Base-by-base conservation (phyloP, 225 moss, liverwort and hornwort species). In the Polytrichum commune region DNA sequence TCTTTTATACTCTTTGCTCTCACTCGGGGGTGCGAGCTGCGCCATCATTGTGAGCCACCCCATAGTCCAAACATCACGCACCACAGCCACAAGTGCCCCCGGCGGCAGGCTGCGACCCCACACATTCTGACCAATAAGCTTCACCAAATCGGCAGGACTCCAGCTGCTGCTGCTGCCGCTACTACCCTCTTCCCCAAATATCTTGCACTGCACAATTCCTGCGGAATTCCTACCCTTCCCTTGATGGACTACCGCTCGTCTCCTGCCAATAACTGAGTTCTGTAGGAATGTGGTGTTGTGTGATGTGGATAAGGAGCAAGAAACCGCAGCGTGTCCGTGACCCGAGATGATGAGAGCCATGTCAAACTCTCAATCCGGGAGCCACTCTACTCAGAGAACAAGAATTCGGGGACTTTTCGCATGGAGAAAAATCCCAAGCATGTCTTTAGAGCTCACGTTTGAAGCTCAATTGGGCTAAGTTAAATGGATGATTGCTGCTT, bases 21-120 rank as follows among this genome's bases (percentile, higher is more conserved):
- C 85, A 2, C 82, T 76, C 30, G 84, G 87, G 27, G 98, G 98
- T 54, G 98, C 98, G 9, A 95, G 86, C 86, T 95, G 95, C 72
- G 91, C 95, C 98, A 98, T 98, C 92, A 98, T 94, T 10, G 92
- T 81, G 19, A 84, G 90, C 98, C 98, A 98, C 27, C 93, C 92
- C 4, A 80, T 77, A 5, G 84, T 91, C 98, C 98, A 98, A 25
- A 95, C 80, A 77, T 94, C 92, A 76, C 90, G 86, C 54, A 90
- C 98, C 28, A 95, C 87, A 7, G 79, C 81, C 60, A 98, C 98
- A 54, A 98, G 69, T 25, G 83, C 90, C 7, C 90, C 93, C 0
- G 98, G 98, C 0, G 98, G 98, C 74, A 98, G 78, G 56, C 93
- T 89, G 19, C 82, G 73, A 1, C 98, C 98, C 97, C 97, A 94